phyloP scores from a whole-genome alignment of 2,329 filamentous ascomycete genomes.

The Colletotrichum endophyticum region DNA sequence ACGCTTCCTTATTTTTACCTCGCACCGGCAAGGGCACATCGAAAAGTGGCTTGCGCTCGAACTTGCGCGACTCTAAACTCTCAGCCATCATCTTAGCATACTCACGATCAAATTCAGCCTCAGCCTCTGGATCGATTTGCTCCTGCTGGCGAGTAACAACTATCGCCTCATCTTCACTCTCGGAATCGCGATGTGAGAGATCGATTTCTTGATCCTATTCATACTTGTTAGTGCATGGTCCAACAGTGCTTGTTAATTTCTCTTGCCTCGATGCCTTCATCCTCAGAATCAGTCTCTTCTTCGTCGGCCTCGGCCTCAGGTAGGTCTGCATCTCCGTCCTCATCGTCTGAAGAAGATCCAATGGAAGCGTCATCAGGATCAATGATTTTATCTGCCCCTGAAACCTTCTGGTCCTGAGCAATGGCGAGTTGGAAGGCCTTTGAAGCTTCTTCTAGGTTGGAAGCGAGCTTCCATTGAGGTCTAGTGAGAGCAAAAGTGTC shows the following conservation, averaged over 20 bases:
- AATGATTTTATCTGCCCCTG: conserved; percentile 69
- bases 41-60: conserved; percentile 92
- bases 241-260: background rate
- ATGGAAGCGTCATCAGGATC: conserved; percentile 78
- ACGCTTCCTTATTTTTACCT: conserved; percentile 49
- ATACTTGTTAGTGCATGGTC: background rate
- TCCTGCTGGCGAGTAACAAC: conserved; percentile 91
- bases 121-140: conserved; percentile 87
- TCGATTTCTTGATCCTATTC: conserved; percentile 54
- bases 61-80: conserved; percentile 93
- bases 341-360: conserved; percentile 78
- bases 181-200: conserved; percentile 59
- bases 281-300: conserved; percentile 46
- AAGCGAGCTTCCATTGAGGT: conserved; percentile 90
- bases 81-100: conserved; percentile 99
- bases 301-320: conserved; percentile 65
- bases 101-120: conserved; percentile 97
- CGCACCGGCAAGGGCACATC: conserved; percentile 98
- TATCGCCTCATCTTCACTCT: conserved; percentile 86
- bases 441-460: conserved; percentile 81
- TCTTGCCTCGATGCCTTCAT: conserved; percentile 1
- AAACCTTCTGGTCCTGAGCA: conserved; percentile 84
- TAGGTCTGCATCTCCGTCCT: conserved; percentile 67
- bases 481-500: conserved; percentile 86
- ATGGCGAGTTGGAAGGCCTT: conserved; percentile 87